phyloP scores from a whole-genome alignment of 2,329 filamentous ascomycete genomes.

The Amylocarpus encephaloides region DNA sequence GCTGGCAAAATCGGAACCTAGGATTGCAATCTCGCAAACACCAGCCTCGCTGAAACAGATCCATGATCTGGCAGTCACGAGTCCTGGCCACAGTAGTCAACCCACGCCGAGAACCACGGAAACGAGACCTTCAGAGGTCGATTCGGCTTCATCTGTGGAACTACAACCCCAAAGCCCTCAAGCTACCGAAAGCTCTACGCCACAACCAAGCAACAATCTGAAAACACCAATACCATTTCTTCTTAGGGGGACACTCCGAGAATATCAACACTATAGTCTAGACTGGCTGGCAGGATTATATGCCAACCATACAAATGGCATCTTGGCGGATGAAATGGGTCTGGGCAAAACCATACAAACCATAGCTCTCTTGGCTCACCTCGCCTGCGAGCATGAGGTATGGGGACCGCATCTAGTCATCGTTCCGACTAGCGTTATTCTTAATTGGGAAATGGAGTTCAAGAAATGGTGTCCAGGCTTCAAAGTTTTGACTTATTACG shows the following conservation, averaged over 20 bases:
- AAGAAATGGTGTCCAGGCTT: constrained; percentile 98
- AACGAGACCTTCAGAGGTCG: constrained; percentile 29
- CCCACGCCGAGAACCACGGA: constrained; percentile 33
- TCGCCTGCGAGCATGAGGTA: constrained; percentile 81
- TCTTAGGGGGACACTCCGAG: constrained; percentile 79
- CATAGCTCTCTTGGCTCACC: constrained; percentile 84
- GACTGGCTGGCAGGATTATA: constrained; percentile 96
- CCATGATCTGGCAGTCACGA: constrained; percentile 20
- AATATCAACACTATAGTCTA: constrained; percentile 94
- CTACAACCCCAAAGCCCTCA: constrained; percentile 26
- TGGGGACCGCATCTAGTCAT: constrained; percentile 97
- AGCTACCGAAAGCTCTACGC: constrained; percentile 34
- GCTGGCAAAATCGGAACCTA: constrained; percentile 4
- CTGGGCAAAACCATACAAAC: constrained; percentile 98
- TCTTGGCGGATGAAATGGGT: constrained; percentile 97
- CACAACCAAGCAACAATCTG: constrained; percentile 33
- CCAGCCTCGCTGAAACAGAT: constrained; percentile 7
- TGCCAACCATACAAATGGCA: constrained; percentile 87
- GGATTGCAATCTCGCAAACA: neutral
- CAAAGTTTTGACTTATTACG: constrained; percentile 96
- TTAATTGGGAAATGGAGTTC: constrained; percentile 99
- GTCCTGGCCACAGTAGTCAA: constrained; percentile 32
- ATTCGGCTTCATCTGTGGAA: constrained; percentile 33
- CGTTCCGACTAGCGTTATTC: constrained; percentile 95
- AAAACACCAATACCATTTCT: constrained; percentile 76